These are phyloP conservation scores for Trichoderma gamsii DNA, from an alignment of 495 filamentous ascomycete genomes.

Conservation along the genomic window DNA sequence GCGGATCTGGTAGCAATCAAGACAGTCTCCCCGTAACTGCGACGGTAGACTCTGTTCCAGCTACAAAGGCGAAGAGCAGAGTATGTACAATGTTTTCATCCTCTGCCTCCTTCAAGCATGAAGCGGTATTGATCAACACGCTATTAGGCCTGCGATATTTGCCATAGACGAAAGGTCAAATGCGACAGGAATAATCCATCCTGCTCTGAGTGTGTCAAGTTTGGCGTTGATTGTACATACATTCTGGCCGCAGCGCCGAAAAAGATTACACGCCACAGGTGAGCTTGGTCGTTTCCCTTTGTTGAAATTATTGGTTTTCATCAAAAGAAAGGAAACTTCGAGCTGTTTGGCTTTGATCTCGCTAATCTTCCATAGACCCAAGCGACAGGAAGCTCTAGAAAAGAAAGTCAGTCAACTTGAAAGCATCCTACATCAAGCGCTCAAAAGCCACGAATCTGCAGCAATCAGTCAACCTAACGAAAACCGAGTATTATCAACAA, in stretches of 20 bases:
- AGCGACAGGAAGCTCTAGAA: neutral
- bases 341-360: neutral
- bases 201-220: slow-evolving; percentile 3
- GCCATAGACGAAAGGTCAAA: neutral
- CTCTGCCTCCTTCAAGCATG: neutral
- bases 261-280: neutral
- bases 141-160: neutral
- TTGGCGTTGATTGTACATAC: neutral
- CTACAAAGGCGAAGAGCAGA: neutral
- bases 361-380: neutral
- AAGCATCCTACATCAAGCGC: neutral
- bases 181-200: neutral
- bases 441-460: neutral
- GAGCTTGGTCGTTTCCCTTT: neutral
- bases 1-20: neutral
- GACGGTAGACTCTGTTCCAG: neutral
- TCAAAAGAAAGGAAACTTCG: no score
- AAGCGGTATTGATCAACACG: neutral
- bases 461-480: neutral
- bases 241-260: neutral
- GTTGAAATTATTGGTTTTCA: neutral
- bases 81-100: neutral
- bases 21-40: neutral
- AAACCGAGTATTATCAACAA: neutral
- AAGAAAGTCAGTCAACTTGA: neutral